Base-by-base conservation (phyloP, 2,329 filamentous ascomycete species). In the Fusarium marasasianum region DNA sequence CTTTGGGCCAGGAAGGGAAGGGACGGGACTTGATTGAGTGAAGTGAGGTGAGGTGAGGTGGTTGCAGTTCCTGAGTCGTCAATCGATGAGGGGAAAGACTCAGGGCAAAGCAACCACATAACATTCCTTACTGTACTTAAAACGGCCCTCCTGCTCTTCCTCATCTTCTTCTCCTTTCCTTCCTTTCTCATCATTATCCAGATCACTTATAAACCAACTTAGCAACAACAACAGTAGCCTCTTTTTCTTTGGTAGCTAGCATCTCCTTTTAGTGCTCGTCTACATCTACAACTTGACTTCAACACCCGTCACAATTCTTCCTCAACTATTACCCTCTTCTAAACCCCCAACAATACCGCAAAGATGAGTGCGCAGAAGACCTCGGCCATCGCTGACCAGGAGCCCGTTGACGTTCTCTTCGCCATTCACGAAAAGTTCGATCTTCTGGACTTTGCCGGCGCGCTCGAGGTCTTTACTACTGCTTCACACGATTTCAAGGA, bases 391-490 rank as follows among this genome's bases (percentile, higher is more conserved):
- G 84, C 85, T 78, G 88, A 90, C 80, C 80, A 82, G 69, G 87
- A 90, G 80, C 88, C 88, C 75, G 84, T 91, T 78, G 85, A 90
- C 73, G 87, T 91, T 75, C 87, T 91, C 79, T 86, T 91, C 82
- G 88, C 86, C 77, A 85, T 91, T 77, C 89, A 91, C 62, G 82
- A 86, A 80, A 88, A 89, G 80, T 91, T 91, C 80, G 84, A 90
- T 79, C 81, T 91, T 66, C 77, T 90, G 74, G 89, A 91, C 84
- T 86, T 91, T 75, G 86, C 87, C 64, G 89, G 87, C 73, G 85
- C 88, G 48, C 80, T 88, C 58, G 86, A 90, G 83, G 85, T 86
- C 71, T 83, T 91, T 64, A 81, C 81, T 72, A 81, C 80, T 55
- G 87, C 88, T 66, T 84, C 85, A 47, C 88, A 90, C 71, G 84